Evolutionary conservation across 345 rosid genomes (phyloP), one percentile per base, ranked within the genome.

Genomic region (Pistacia integerrima): DNA sequence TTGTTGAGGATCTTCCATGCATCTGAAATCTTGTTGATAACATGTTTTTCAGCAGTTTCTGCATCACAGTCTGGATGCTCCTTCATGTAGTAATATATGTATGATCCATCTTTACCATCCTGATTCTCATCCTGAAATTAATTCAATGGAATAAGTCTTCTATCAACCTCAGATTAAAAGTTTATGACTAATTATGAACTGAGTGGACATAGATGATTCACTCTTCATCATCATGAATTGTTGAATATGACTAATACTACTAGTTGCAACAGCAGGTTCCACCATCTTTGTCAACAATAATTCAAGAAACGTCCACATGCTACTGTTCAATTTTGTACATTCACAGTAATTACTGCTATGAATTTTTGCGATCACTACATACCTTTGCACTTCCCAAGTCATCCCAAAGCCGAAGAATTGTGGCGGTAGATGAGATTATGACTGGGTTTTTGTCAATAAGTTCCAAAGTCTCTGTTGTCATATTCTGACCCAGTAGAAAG

Each of bases 351-450:
- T 5, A 41, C 0, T 41, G 10, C 46, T 5, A 41, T 41, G 46
- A 41, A 8, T 41, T 5, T 18, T 54, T 54, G 6, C 3, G 6
- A 3, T 54, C 57, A 16, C 1, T 1, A 4, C 67, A 1, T 74
- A 84, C 96, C 87, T 87, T 70, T 59, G 91, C 88, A 79, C 85
- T 88, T 81, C 91, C 91, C 41, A 89, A 79, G 69, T 88, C 89
- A 77, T 92, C 91, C 89, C 90, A 90, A 0, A 87, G 87, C 11
- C 89, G 87, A 55, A 89, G 87, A 66, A 87, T 89, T n/a, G 85
- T 72, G 10, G 87, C 88, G 0, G 85, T 58, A 57, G 87, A 74
- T 2, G 88, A 81, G 38, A 87, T 62, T 35, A 89, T 75, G 63
- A 51, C 33, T 1, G 89, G 91, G 44, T 57, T 67, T 18, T 57